Conservation (phyloP, 2,329 filamentous ascomycete genomes). For the Colletotrichum tabaci region DNA sequence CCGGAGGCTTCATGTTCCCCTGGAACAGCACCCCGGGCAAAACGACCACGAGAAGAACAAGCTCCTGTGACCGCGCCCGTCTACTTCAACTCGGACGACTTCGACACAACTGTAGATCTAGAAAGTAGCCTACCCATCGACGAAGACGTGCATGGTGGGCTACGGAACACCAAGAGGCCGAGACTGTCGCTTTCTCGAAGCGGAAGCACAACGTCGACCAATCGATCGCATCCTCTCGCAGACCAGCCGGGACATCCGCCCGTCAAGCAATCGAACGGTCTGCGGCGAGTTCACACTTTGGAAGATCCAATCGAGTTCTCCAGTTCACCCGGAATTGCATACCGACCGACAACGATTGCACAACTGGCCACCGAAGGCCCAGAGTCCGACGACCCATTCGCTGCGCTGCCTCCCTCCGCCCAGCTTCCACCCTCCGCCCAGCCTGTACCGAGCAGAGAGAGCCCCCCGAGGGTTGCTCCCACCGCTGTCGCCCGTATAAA, state of each 20-base stretch:
- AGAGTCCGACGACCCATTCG: slow-evolving; percentile 43
- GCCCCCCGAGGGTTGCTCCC: slow-evolving; percentile 44
- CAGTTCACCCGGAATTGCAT: slow-evolving; percentile 50
- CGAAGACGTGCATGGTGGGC: slow-evolving; percentile 31
- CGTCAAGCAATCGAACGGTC: neutral
- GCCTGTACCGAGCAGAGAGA: slow-evolving; percentile 37
- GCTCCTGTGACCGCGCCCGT: slow-evolving; percentile 41
- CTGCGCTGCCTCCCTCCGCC: slow-evolving; percentile 42
- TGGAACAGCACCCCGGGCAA: neutral
- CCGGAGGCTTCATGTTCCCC: neutral
- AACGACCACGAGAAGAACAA: slow-evolving; percentile 29
- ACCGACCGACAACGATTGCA: neutral
- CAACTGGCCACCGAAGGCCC: neutral
- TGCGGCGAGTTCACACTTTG: slow-evolving; percentile 12
- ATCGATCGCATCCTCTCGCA: slow-evolving; percentile 14
- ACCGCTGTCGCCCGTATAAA: neutral
- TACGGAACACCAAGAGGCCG: slow-evolving; percentile 50
- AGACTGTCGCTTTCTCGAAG: slow-evolving; percentile 44
- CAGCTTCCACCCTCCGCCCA: slow-evolving; percentile 24
- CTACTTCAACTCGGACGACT: slow-evolving; percentile 58
- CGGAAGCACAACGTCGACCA: neutral
- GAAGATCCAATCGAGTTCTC: slow-evolving; percentile 54
- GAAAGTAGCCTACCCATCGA: slow-evolving; percentile 42
- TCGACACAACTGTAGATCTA: slow-evolving; percentile 57
- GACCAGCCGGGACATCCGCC: neutral